A percentile compares a stretch with the other conserved stretches of the same genome.
Conservation (phyloP, 2,329 filamentous ascomycete species). For the Aspergillus brasiliensis region DNA sequence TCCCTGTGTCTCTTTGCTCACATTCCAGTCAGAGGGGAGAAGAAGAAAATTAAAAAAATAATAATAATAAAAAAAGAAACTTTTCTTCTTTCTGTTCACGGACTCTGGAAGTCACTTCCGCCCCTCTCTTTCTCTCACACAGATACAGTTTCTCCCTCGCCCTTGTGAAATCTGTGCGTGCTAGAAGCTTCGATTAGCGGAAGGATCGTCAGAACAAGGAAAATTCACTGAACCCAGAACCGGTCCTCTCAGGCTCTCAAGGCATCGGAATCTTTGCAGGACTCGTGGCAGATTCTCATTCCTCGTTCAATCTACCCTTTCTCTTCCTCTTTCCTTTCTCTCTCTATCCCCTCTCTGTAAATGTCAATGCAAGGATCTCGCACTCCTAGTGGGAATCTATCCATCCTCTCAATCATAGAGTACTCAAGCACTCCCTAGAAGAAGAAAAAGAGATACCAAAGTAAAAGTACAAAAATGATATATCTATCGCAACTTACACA, state of each 20-base stretch:
- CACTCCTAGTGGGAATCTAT: slow-evolving; percentile 4
- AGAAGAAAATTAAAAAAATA: too few species aligned
- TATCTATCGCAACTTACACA: too few species aligned
- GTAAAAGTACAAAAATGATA: too few species aligned
- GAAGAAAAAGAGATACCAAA: background rate
- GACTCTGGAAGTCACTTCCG: too few species aligned
- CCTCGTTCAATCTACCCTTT: background rate
- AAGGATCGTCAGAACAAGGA: background rate
- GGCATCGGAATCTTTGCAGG: background rate
- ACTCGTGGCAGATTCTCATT: background rate
- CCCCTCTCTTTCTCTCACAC: too few species aligned
- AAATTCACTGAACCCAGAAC: background rate
- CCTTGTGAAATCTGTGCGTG: background rate
- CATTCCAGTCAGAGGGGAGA: slow-evolving; percentile 1
- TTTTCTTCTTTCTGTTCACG: background rate
- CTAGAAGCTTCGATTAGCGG: background rate
- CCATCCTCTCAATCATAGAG: too few species aligned
- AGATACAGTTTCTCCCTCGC: too few species aligned
- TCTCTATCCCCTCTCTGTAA: background rate
- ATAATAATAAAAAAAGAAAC: too few species aligned
- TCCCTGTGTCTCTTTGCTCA: background rate
- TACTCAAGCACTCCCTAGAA: background rate
- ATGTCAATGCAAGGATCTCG: slow-evolving; percentile 12
- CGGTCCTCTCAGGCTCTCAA: too few species aligned
- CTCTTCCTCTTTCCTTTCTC: background rate